Percentiles rank a stretch among this genome's conserved stretches.
Evolutionary conservation across 2,329 filamentous ascomycete species (phyloP).

Genomic region (Fusarium heterosporum): DNA sequence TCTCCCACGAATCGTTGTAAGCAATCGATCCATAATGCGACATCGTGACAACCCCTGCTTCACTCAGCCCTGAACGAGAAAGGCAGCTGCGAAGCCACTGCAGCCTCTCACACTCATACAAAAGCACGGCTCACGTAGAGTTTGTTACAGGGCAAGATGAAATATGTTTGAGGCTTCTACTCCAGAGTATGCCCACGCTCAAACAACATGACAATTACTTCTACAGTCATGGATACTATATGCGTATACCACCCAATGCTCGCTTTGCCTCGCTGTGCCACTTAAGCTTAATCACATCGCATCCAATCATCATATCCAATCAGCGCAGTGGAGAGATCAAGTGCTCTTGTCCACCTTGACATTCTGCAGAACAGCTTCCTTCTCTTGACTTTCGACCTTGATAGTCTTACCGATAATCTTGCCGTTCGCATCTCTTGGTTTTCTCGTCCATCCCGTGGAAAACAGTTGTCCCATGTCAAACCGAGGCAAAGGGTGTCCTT

Average conservation of each 20-base stretch:
- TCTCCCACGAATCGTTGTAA: slow-evolving; percentile 21
- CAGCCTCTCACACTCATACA: neutral
- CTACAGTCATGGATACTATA: slow-evolving; percentile 16
- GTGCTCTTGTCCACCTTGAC: slow-evolving; percentile 15
- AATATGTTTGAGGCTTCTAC: neutral
- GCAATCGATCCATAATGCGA: slow-evolving; percentile 25
- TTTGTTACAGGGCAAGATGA: neutral
- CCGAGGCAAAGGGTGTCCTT: slow-evolving; percentile 89
- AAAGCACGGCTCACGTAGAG: neutral
- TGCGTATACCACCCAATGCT: slow-evolving; percentile 8
- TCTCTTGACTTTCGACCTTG: slow-evolving; percentile 18
- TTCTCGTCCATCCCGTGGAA: slow-evolving; percentile 83
- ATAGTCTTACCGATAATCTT: slow-evolving; percentile 50
- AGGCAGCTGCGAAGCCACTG: slow-evolving; percentile 31
- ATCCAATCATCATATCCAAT: slow-evolving; percentile 2
- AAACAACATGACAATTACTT: slow-evolving; percentile 1
- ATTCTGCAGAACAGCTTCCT: slow-evolving; percentile 30
- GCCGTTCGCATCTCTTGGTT: slow-evolving; percentile 65
- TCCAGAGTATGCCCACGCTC: slow-evolving; percentile 7
- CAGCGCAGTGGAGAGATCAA: slow-evolving; percentile 3
- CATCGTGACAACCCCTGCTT: slow-evolving; percentile 10
- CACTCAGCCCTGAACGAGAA: slow-evolving; percentile 26
- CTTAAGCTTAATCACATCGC: slow-evolving; percentile 16
- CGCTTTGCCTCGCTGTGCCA: slow-evolving; percentile 9
- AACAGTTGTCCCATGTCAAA: slow-evolving; percentile 85